Evolutionary conservation across 164 flowering plant species (phyloP).

Genomic region (Stephania cephalantha): DNA sequence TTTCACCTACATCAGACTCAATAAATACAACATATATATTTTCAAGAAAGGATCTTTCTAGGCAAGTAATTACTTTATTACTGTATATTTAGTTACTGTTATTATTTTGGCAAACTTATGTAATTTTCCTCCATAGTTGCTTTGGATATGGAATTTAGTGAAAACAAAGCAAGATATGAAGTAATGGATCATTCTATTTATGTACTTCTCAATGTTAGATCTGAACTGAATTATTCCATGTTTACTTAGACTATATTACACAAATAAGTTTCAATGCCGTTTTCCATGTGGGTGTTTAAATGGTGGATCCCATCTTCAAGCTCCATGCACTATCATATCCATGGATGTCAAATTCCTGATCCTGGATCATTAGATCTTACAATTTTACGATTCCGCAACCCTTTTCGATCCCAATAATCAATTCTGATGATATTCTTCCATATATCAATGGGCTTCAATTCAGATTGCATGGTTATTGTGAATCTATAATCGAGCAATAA

Average conservation of each 20-base stretch:
- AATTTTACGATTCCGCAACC: no score
- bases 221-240: not conserved
- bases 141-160: no score
- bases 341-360: not conserved
- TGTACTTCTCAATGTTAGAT: not conserved
- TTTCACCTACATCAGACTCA: conserved; percentile 49
- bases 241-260: not conserved
- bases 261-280: not conserved
- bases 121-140: no score
- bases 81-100: not conserved
- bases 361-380: no score
- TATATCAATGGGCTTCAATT: not conserved
- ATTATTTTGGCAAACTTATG: no score
- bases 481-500: not conserved
- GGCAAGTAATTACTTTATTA: conserved; percentile 30
- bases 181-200: no score
- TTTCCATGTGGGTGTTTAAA: not conserved
- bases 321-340: not conserved
- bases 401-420: not conserved
- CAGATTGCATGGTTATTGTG: not conserved
- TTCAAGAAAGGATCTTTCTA: conserved; percentile 84
- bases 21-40: conserved; percentile 72
- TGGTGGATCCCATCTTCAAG: not conserved
- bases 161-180: no score
- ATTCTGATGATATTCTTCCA: not conserved